Evolutionary conservation across 768 basidiomycete species (phyloP).

Genomic region (Lentinula sp.): DNA sequence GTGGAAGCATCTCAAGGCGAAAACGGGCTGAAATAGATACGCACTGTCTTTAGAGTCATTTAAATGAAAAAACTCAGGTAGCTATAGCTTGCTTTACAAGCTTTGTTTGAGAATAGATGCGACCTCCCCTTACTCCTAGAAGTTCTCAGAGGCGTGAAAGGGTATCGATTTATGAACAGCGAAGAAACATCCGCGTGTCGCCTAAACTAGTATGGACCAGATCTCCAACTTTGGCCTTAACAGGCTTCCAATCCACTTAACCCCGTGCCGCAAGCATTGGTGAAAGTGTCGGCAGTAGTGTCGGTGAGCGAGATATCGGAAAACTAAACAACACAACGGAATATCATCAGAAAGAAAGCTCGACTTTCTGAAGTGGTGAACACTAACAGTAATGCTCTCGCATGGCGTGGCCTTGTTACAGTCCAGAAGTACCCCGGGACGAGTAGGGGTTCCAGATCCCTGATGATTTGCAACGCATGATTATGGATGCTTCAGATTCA

Average conservation of each 20-base stretch:
- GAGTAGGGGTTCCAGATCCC: slow-evolving; percentile 17
- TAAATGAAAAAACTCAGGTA: too few relatives aligned
- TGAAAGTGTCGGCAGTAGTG: slow-evolving; percentile 11
- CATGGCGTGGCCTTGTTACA: slow-evolving; percentile 17
- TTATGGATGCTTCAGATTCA: too few relatives aligned
- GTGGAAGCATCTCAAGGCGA: slow-evolving; percentile 63
- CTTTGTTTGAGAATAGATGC: too few relatives aligned
- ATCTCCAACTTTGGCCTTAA: background rate
- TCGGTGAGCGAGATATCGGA: slow-evolving; percentile 8
- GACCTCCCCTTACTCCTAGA: too few relatives aligned
- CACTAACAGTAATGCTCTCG: slow-evolving; percentile 10
- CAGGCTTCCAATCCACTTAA: slow-evolving; percentile 6
- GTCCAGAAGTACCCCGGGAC: slow-evolving; percentile 15
- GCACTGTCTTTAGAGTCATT: too few relatives aligned
- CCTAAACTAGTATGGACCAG: too few relatives aligned
- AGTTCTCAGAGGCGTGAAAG: too few relatives aligned
- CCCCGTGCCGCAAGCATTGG: slow-evolving; percentile 16
- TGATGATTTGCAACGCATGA: background rate
- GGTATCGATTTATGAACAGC: background rate
- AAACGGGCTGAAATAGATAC: slow-evolving; percentile 36
- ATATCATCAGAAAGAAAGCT: background rate
- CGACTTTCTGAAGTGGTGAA: background rate
- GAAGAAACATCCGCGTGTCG: background rate
- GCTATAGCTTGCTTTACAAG: too few relatives aligned
- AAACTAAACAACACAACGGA: slow-evolving; percentile 4